Evolutionary conservation across 2,329 filamentous ascomycete genomes (phyloP).

Genomic region (Xylariaceae sp.): DNA sequence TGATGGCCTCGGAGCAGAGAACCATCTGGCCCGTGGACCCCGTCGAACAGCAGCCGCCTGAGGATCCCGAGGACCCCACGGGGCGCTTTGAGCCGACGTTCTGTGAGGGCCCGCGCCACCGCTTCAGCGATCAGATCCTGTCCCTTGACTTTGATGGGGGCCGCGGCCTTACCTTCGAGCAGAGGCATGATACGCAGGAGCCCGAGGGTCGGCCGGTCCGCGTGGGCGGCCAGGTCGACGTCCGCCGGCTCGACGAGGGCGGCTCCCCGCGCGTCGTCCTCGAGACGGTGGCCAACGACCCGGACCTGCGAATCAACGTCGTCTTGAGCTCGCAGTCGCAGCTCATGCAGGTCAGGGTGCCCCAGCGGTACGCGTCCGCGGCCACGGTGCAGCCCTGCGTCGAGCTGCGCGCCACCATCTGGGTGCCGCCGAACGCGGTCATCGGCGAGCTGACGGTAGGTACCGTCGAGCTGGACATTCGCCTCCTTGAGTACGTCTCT

Average conservation of each 20-base stretch:
- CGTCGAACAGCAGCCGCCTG: constrained; percentile 8
- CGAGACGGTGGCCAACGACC: constrained; percentile 38
- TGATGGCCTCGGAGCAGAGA: constrained; percentile 9
- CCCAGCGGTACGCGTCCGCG: constrained; percentile 25
- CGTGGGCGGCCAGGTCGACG: constrained; percentile 37
- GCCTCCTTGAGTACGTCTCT: too few relatives aligned
- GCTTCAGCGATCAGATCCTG: constrained; percentile 23
- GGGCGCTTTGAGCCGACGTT: constrained; percentile 14
- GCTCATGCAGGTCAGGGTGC: constrained; percentile 31
- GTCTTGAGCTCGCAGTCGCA: constrained; percentile 29
- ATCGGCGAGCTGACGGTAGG: constrained; percentile 31
- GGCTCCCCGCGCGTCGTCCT: constrained; percentile 33
- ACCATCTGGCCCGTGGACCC: constrained; percentile 13
- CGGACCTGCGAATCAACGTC: constrained; percentile 28
- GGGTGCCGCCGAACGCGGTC: constrained; percentile 32
- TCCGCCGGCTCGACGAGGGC: constrained; percentile 29
- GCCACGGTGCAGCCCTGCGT: constrained; percentile 33
- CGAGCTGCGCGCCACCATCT: constrained; percentile 39
- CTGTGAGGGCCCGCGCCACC: constrained; percentile 18
- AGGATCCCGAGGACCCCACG: constrained; percentile 9
- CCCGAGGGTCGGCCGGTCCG: constrained; percentile 24
- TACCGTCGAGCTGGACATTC: constrained; percentile 28
- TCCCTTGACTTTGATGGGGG: constrained; percentile 27
- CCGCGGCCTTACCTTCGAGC: constrained; percentile 31
- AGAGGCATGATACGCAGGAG: constrained; percentile 26